A percentile compares a stretch with the other conserved stretches of the same genome.
Conservation (phyloP, 2,329 filamentous ascomycete species). For the Botrytis pseudocinerea region DNA sequence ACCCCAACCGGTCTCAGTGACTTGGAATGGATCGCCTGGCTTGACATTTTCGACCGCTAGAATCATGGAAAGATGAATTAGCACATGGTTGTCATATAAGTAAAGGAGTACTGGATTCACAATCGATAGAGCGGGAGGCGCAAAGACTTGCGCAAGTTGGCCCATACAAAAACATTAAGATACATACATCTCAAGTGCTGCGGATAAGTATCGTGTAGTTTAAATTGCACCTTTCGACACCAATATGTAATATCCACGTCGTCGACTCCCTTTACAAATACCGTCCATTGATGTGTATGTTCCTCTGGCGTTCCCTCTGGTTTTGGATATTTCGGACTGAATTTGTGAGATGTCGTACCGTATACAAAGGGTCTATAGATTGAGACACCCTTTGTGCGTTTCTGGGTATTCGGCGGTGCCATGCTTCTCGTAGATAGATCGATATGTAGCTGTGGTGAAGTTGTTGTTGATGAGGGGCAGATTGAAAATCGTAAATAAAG, state of each 20-base stretch:
- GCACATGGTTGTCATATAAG: background rate
- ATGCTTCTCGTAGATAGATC: background rate
- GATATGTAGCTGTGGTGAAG: background rate
- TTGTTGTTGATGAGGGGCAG: slow-evolving; percentile 8
- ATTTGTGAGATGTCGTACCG: slow-evolving; percentile 76
- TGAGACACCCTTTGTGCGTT: slow-evolving; percentile 66
- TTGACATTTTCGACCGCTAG: slow-evolving; percentile 68
- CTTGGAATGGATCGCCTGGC: slow-evolving; percentile 69
- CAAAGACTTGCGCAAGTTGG: background rate
- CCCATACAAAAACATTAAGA: background rate
- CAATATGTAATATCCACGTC: slow-evolving; percentile 92
- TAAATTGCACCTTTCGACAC: slow-evolving; percentile 96
- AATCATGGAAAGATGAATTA: background rate
- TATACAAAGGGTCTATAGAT: slow-evolving; percentile 68
- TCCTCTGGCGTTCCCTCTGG: slow-evolving; percentile 77
- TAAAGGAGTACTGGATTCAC: background rate
- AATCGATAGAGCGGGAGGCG: background rate
- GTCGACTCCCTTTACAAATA: slow-evolving; percentile 89
- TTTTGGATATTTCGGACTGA: slow-evolving; percentile 74
- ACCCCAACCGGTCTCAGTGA: slow-evolving; percentile 94
- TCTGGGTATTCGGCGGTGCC: slow-evolving; percentile 59
- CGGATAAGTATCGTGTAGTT: slow-evolving; percentile 94
- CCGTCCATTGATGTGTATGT: slow-evolving; percentile 95
- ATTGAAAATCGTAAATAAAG: slow-evolving; percentile 3
- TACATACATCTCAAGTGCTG: slow-evolving; percentile 77